Percentiles rank a stretch among this genome's conserved stretches.
These are phyloP conservation scores for Phyllosticta capitalensis DNA, from an alignment of 2,329 filamentous ascomycete species.

Conservation along the genomic window DNA sequence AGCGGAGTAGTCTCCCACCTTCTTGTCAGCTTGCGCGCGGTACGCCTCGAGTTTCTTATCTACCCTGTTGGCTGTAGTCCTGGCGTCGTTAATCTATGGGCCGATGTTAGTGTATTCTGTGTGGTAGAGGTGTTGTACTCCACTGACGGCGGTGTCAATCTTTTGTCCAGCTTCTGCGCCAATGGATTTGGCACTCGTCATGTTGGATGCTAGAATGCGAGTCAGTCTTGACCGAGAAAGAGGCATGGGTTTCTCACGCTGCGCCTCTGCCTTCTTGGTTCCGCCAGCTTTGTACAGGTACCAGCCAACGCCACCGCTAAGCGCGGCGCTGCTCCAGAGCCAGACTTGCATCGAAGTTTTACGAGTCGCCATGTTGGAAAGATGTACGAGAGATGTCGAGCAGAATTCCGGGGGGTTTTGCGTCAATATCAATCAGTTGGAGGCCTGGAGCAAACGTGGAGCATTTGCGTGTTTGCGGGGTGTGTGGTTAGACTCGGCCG, in stretches of 20 bases:
- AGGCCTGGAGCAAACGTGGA: not conserved
- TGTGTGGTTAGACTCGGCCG: not conserved
- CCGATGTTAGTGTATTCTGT: not conserved
- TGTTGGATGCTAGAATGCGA: slow-evolving; percentile 51
- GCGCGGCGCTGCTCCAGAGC: not conserved
- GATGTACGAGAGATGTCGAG: not conserved
- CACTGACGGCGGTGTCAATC: slow-evolving; percentile 50
- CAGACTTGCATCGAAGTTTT: not conserved
- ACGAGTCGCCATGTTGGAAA: not conserved
- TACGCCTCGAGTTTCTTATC: slow-evolving; percentile 49
- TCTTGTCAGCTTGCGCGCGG: slow-evolving; percentile 48
- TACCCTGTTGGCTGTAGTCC: slow-evolving; percentile 49
- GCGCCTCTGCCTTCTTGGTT: slow-evolving; percentile 66
- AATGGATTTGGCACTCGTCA: slow-evolving; percentile 52
- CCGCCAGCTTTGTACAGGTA: slow-evolving; percentile 88
- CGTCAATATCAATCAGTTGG: not conserved
- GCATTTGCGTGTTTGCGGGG: not conserved
- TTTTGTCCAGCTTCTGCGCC: slow-evolving; percentile 37
- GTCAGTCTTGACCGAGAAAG: slow-evolving; percentile 46
- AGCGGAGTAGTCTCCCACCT: slow-evolving; percentile 53
- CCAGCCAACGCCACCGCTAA: slow-evolving; percentile 57
- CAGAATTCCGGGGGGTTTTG: not conserved
- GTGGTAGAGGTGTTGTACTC: not conserved
- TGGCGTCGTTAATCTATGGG: slow-evolving; percentile 28
- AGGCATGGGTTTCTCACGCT: slow-evolving; percentile 51